Base-by-base conservation (phyloP, 2,329 filamentous ascomycete species). In the Aureobasidium lini region DNA sequence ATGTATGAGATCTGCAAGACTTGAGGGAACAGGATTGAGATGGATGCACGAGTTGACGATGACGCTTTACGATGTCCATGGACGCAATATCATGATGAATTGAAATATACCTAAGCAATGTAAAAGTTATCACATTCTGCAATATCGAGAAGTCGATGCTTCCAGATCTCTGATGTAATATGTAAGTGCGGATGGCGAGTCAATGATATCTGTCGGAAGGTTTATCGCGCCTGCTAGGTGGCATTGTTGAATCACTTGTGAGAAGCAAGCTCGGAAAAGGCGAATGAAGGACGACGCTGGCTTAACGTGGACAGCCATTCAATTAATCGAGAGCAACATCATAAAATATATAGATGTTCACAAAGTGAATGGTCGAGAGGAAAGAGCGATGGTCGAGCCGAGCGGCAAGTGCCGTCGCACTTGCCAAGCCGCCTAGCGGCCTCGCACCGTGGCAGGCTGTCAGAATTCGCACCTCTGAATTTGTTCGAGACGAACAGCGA, bases 1-100 rank as follows among this genome's bases (percentile, higher is more conserved):
- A 65, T 72, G 64, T 66, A 64, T 60, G 69, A 69, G 63, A 57
- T 72, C 7, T 64, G 63, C 44, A 48, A 28, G 43, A 23, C 23
- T 13, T 57, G 52, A 57, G 52, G 13, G 1, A 3, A 28, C 10
- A 29, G 29, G 31, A 16, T 7, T 3, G 31, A 29, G 39, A 28
- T 36, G 50, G 18, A 23, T 50, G 18, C 15, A 34, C 29, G 32
- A 50, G 7, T 3, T 44, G 52, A 59, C 34, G 34, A 23, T 18
- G 50, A 54, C 4, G 48, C 9, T 31, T 42, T 31, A 54, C n/a
- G 50, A 54, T 23, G 3, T 18, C 23, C 13, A 42, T 43, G 37
- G 43, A 15, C 13, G 34, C 34, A 36, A 36, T 36, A 13, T 36
- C 34, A 8, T 36, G 8, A 36, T 36, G 34, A 4, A 23, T 23